These are phyloP conservation scores for Vicia faba DNA, from an alignment of 306 rosid species.

Conservation along the genomic window DNA sequence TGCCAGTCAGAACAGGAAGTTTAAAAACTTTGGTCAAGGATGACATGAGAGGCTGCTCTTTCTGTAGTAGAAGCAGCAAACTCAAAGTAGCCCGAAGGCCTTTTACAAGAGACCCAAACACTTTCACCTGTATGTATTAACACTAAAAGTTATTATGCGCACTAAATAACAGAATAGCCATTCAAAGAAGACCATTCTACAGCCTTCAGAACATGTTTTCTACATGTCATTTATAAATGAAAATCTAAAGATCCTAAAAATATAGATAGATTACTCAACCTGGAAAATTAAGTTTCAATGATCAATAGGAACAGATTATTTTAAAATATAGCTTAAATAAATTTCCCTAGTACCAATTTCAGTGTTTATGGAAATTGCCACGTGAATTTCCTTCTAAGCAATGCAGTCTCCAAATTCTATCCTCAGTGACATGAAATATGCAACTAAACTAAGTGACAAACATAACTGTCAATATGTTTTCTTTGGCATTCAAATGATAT, in stretches of 20 bases:
- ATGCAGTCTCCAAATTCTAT: slow-evolving; percentile 24
- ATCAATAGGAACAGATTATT: slow-evolving; percentile 7
- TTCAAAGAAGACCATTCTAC: slow-evolving; percentile 1
- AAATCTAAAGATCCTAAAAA: slow-evolving; percentile 8
- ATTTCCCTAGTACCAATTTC: background rate
- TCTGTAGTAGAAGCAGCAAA: slow-evolving; percentile 65
- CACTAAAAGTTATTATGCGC: slow-evolving; percentile 26
- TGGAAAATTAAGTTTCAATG: background rate
- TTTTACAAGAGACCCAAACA: slow-evolving; percentile 81
- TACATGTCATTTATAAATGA: background rate
- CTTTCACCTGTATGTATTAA: slow-evolving; percentile 68
- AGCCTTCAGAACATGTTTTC: background rate
- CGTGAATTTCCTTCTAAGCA: slow-evolving; percentile 4
- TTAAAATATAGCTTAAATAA: background rate
- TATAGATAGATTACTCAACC: slow-evolving; percentile 1
- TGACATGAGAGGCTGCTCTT: slow-evolving; percentile 54
- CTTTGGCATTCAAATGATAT: slow-evolving; percentile 20
- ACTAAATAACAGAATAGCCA: slow-evolving; percentile 15
- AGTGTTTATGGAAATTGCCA: slow-evolving; percentile 14
- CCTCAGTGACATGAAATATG: slow-evolving; percentile 8
- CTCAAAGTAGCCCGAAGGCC: slow-evolving; percentile 81
- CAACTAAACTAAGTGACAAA: slow-evolving; percentile 3
- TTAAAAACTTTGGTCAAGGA: slow-evolving; percentile 57
- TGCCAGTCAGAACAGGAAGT: slow-evolving; percentile 62
- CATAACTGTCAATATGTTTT: slow-evolving; percentile 1